Percentiles rank a stretch among this genome's conserved stretches.
Evolutionary conservation across 768 basidiomycete species (phyloP).

Genomic region (Mycena metata): DNA sequence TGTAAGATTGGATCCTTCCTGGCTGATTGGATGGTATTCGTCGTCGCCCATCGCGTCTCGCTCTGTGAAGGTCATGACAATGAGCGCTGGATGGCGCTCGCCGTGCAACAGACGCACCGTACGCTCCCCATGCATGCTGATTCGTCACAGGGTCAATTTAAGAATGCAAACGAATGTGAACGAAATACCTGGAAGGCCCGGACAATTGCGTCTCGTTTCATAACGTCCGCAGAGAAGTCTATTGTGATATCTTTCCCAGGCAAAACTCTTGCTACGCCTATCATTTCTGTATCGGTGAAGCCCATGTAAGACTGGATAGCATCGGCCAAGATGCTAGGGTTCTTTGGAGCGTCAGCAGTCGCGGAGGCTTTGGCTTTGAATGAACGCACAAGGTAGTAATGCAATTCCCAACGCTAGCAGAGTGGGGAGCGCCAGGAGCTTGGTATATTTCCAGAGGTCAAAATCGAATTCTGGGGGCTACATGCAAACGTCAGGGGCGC

Average conservation of each 20-base stretch:
- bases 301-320: conserved; percentile 31
- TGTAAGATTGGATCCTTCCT: conserved; percentile 83
- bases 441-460: conserved; percentile 26
- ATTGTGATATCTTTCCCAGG: conserved; percentile 1
- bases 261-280: neutral
- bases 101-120: conserved; percentile 65
- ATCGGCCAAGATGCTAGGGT: conserved; percentile 34
- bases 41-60: conserved; percentile 92
- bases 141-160: conserved; percentile 28
- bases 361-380: neutral
- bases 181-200: conserved; percentile 80
- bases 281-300: conserved; percentile 22
- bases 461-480: conserved; percentile 29
- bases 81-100: conserved; percentile 20
- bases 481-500: neutral
- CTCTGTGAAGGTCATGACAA: conserved; percentile 60
- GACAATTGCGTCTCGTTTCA: conserved; percentile 78
- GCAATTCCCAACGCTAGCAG: conserved; percentile 20
- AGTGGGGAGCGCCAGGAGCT: conserved; percentile 16
- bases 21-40: conserved; percentile 90
- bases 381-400: conserved; percentile 25
- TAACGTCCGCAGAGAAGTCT: conserved; percentile 64
- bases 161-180: neutral
- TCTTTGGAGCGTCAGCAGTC: conserved; percentile 3
- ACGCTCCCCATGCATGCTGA: conserved; percentile 89